Evolutionary conservation across 1,284 basidiomycete species (phyloP), one percentile per base, ranked within the genome.

Genomic region (Cystobasidium pallidum): DNA sequence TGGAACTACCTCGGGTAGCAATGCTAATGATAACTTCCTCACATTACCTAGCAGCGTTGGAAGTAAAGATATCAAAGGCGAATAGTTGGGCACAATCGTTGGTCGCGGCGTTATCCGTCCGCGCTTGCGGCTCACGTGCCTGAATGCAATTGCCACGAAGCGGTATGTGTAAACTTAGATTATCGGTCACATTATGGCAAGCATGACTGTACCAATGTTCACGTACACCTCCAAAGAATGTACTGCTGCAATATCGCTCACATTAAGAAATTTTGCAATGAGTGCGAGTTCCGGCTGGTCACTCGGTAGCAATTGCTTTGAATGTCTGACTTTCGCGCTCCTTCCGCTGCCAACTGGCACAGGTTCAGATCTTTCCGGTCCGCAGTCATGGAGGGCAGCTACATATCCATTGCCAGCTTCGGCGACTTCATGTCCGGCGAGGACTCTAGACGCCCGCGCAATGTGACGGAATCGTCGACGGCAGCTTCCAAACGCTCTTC

Each of bases 21-120:
- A 32, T 64, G 68, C 59, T 21, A 71, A 71, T 57, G 68, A 71
- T 32, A 28, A 45, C 45, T 43, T 71, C 21, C 30, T 71, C 41
- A 57, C 24, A 2, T 24, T 71, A 10, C 61, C 68, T 1, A 59
- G 24, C 21, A 39, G 59, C 11, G 59, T 71, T 8, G 68, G 58
- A n/a, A 59, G 51, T 13, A 71, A 57, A 32, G 32, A 36, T 19
- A 28, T 51, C 47, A 71, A 71, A 49, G 47, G 39, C 8, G 54
- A 71, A n/a, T 71, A 68, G 21, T 3, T 51, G 49, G 2, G n/a
- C 24, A 19, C 19, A n/a, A 45, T 45, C n/a, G 3, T 11, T 17
- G 43, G n/a, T 39, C 13, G 7, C 13, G 6, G 36, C 36, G 7
- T 39, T 6, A 6, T 39, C 36, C 13, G 6, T 45, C 43, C 15